Percentiles rank a stretch among this genome's conserved stretches.
Evolutionary conservation across 495 filamentous ascomycete genomes (phyloP).

Genomic region (Arthonia radiata): DNA sequence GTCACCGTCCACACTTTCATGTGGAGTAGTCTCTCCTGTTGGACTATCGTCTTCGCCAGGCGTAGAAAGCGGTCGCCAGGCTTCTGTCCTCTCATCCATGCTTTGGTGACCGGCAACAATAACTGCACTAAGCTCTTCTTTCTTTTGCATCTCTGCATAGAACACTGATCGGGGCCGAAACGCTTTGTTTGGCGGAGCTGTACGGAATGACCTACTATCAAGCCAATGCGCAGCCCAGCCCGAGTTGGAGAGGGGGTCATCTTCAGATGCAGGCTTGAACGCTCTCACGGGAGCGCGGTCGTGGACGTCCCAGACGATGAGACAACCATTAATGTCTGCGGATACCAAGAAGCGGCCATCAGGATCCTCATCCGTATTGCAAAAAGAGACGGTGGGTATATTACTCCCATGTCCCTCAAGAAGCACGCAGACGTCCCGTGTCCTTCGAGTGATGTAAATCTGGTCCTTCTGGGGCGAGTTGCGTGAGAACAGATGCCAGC

Average conservation of each 20-base stretch:
- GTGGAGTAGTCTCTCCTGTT: neutral
- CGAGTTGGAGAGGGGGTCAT: constrained; percentile 3
- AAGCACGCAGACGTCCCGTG: constrained; percentile 11
- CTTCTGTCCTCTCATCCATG: too few species aligned
- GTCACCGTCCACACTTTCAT: too few species aligned
- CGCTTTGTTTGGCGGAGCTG: neutral
- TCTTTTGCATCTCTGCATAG: neutral
- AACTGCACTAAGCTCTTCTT: neutral
- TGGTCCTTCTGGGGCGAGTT: too few species aligned
- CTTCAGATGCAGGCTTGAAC: constrained; percentile 1
- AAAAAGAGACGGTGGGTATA: constrained; percentile 57
- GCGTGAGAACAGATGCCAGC: too few species aligned
- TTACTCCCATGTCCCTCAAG: constrained; percentile 30
- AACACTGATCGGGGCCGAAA: neutral
- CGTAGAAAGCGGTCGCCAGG: too few species aligned
- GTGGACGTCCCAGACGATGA: constrained; percentile 46
- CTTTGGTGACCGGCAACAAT: too few species aligned
- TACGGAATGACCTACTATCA: constrained; percentile 10
- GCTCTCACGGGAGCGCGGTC: constrained; percentile 4
- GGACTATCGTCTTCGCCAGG: neutral
- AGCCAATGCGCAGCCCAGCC: constrained; percentile 14
- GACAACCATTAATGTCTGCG: constrained; percentile 41
- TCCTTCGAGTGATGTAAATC: too few species aligned
- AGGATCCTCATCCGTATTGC: constrained; percentile 33
- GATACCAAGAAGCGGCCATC: constrained; percentile 47